Conservation (phyloP, 805 yeast species). For the Lipomyces spencermartinsiae region DNA sequence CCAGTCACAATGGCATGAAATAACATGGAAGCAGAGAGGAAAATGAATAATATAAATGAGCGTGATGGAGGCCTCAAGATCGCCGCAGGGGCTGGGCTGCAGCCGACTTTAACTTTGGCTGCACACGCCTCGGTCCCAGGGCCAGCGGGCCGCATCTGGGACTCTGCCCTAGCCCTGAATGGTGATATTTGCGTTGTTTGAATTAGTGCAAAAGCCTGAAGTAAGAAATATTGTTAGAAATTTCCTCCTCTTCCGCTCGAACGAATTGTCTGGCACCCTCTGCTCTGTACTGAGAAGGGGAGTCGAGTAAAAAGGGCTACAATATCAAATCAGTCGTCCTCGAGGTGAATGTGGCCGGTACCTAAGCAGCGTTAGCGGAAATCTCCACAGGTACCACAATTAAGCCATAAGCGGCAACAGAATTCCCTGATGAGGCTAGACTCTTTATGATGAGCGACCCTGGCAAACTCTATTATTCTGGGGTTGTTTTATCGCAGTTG, state of each 20-base stretch:
- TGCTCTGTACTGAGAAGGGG: background rate
- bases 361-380: background rate
- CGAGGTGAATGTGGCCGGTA: background rate
- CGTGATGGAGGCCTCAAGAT: too few relatives aligned
- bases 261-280: too few relatives aligned
- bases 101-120: background rate
- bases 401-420: background rate
- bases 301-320: background rate
- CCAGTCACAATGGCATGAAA: background rate
- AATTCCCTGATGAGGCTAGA: background rate
- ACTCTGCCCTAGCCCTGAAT: background rate
- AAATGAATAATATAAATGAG: too few relatives aligned
- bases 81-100: too few relatives aligned
- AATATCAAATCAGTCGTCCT: background rate
- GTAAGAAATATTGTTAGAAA: too few relatives aligned
- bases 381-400: too few relatives aligned
- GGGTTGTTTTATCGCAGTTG: background rate
- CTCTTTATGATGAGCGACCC: background rate
- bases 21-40: background rate
- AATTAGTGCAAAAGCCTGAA: too few relatives aligned
- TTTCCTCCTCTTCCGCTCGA: background rate
- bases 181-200: too few relatives aligned
- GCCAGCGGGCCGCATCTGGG: background rate
- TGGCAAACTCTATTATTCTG: background rate
- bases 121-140: background rate